Evolutionary conservation across 169 alveolate genomes (phyloP), one percentile per base, ranked within the genome.

Genomic region (Plasmodium vinckei): DNA sequence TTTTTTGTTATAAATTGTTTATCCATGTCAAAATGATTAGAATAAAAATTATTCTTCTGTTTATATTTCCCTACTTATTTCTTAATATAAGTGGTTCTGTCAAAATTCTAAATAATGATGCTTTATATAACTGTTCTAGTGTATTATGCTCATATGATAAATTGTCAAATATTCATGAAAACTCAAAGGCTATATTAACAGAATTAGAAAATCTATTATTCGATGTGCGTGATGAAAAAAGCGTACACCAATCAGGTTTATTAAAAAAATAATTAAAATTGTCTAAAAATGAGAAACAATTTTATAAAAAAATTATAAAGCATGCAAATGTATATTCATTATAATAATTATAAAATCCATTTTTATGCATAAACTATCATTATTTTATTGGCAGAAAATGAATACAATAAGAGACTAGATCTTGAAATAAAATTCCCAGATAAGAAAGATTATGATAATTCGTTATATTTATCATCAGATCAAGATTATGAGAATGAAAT

Each of bases 381-480:
- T 15, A 13, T n/a, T 15, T 0, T 23, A 21, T 63, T 17, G 51
- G 9, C 46, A 75, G 88, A 75, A 51, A 47, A 75, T 12, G 88
- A 75, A 42, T 56, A 39, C 4, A 65, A 42, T 44, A 75, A 75
- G 39, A 27, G 54, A 19, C 57, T 75, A n/a, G 73, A 75, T 27
- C 64, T 75, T 21, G 77, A 75, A 75, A 75, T 75, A 46, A 75
- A 75, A 63, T 75, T 75, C 23, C 75, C 88, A 5, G 47, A 42
- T 25, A 1, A 12, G 6, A 21, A 63, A 49, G 88, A 75, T 75
- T 44, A 61, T 13, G 77, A 75, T 12, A 69, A 75, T 42, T 75
- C 64, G 73, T 56, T 70, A 12, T 39, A 72, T 25, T 49, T 61
- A 75, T 19, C 21, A 17, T 57, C 46, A 10, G 88, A 75, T 67